A percentile compares a stretch with the other conserved stretches of the same genome.
phyloP scores from a whole-genome alignment of 2,329 filamentous ascomycete species.

The Emericellopsis cladophorae region DNA sequence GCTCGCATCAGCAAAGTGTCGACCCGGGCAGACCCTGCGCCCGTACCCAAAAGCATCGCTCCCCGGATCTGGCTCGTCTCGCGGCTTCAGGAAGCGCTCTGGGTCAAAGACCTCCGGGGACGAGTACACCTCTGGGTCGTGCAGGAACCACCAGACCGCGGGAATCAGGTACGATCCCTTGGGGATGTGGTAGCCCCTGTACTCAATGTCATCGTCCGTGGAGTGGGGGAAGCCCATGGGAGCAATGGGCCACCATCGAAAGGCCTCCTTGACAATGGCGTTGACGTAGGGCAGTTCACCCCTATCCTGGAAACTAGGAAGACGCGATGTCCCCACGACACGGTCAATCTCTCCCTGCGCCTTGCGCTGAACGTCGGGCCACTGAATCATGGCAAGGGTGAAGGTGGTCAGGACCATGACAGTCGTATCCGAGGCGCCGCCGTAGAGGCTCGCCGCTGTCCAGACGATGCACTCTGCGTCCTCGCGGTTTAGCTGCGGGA shows the following conservation, averaged over 20 bases:
- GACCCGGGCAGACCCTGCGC: constrained; percentile 9
- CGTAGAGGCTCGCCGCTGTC: constrained; percentile 8
- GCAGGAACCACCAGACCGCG: constrained; percentile 26
- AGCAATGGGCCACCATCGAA: constrained; percentile 12
- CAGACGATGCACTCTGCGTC: not conserved
- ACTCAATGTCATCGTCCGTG: constrained; percentile 15
- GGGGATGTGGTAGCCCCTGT: constrained; percentile 13
- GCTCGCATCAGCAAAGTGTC: constrained; percentile 7
- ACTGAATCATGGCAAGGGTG: constrained; percentile 10
- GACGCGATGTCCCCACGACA: constrained; percentile 13
- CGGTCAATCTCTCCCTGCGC: constrained; percentile 13
- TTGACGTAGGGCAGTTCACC: constrained; percentile 13
- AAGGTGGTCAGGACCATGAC: constrained; percentile 14
- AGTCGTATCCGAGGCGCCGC: constrained; percentile 9
- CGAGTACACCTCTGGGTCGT: constrained; percentile 56
- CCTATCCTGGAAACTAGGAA: constrained; percentile 11
- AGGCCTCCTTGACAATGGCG: constrained; percentile 13
- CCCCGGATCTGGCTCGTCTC: constrained; percentile 6
- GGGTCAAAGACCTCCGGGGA: constrained; percentile 18
- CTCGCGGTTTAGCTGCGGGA: no score
- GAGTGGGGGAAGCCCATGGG: constrained; percentile 21
- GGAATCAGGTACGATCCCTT: constrained; percentile 12
- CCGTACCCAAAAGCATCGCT: constrained; percentile 8
- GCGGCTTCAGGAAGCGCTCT: constrained; percentile 11
- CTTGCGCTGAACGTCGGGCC: constrained; percentile 9